Percentiles rank a stretch among this genome's conserved stretches.
phyloP scores from a whole-genome alignment of 73 alveolate genomes.

The Tetrahymena thermophila region DNA sequence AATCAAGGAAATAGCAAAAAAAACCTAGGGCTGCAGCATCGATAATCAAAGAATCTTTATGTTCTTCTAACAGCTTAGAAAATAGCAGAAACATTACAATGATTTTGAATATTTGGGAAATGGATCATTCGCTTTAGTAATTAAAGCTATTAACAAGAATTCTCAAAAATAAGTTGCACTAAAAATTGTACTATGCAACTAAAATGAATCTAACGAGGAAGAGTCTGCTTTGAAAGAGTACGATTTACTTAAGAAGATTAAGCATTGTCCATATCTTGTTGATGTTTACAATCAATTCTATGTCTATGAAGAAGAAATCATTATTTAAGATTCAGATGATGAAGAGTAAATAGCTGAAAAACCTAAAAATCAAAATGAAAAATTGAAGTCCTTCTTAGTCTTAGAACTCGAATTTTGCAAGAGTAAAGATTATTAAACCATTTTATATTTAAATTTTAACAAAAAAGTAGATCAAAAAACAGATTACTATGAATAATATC shows the following conservation, averaged over 20 bases:
- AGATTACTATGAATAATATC: neutral
- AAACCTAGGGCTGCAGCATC: neutral
- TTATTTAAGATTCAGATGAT: neutral
- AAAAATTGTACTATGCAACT: neutral
- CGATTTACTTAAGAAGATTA: neutral
- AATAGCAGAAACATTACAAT: neutral
- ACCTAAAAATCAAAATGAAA: neutral
- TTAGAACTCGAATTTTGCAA: neutral
- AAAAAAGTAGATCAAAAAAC: neutral
- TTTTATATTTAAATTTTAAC: no score
- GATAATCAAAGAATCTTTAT: no score
- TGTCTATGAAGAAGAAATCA: neutral
- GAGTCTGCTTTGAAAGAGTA: neutral
- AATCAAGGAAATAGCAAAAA: neutral
- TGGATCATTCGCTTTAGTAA: neutral
- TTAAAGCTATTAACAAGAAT: neutral
- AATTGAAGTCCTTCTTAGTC: neutral
- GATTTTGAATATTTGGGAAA: neutral
- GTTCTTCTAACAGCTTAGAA: neutral
- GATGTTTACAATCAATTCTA: neutral
- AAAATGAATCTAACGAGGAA: neutral
- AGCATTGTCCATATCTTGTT: neutral
- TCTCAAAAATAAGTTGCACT: neutral
- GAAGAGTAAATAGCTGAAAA: neutral
- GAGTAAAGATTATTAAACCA: neutral